Conservation (phyloP, 2,329 filamentous ascomycete species). For the Colletotrichum musicola region DNA sequence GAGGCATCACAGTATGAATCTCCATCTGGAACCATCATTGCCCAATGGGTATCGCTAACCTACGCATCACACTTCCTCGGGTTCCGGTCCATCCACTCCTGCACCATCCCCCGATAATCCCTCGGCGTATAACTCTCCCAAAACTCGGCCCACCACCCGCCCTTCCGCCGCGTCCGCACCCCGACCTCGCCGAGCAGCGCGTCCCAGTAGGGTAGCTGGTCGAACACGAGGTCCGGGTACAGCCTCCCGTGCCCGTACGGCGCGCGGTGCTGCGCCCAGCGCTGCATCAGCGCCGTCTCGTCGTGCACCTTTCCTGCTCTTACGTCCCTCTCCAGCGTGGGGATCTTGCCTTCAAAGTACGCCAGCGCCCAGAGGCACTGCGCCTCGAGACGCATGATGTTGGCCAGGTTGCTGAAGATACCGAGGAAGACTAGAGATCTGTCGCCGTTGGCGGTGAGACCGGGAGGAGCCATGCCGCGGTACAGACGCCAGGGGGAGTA, state of each 20-base stretch:
- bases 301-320: conserved; percentile 31
- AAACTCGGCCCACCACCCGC: conserved; percentile 52
- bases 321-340: conserved; percentile 22
- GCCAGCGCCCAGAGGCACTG: conserved; percentile 69
- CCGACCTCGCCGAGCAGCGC: conserved; percentile 67
- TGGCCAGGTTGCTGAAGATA: conserved; percentile 59
- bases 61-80: background rate
- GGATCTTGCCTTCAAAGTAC: conserved; percentile 64
- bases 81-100: conserved; percentile 53
- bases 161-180: conserved; percentile 55
- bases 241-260: conserved; percentile 63
- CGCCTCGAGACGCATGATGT: conserved; percentile 57
- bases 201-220: conserved; percentile 70
- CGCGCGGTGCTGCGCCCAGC: conserved; percentile 65
- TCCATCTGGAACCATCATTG: too few species aligned
- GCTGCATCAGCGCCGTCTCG: conserved; percentile 63
- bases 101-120: conserved; percentile 59
- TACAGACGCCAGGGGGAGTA: conserved; percentile 45
- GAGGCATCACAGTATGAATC: too few species aligned
- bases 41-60: background rate
- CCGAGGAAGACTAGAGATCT: conserved; percentile 63
- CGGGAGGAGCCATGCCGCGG: conserved; percentile 44
- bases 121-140: conserved; percentile 58
- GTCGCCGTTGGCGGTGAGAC: conserved; percentile 49
- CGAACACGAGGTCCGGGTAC: conserved; percentile 69